phyloP scores from a whole-genome alignment of 2,329 filamentous ascomycete species.

The Colletotrichum costaricense region DNA sequence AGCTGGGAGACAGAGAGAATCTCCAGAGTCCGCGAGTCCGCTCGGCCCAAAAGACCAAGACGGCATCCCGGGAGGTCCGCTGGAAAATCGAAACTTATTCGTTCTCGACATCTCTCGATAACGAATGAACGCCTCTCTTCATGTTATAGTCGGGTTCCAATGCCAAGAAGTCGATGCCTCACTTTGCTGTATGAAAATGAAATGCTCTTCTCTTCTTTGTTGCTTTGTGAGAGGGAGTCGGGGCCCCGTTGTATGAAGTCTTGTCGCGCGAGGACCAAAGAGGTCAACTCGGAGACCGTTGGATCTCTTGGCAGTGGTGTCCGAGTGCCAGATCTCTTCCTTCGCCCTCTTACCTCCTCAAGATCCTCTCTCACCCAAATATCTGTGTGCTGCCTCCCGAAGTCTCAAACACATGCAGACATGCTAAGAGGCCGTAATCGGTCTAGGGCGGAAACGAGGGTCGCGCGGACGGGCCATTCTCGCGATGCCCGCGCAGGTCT shows the following conservation, averaged over 20 bases:
- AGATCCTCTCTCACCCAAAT: too few relatives aligned
- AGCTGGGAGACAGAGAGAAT: too few relatives aligned
- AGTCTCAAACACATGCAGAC: not conserved
- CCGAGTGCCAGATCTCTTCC: conserved; percentile 24
- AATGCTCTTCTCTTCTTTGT: not conserved
- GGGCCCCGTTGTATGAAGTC: not conserved
- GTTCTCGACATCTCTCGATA: not conserved
- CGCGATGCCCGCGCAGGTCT: conserved; percentile 4
- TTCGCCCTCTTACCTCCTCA: too few relatives aligned
- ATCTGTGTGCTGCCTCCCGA: not conserved
- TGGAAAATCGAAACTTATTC: not conserved
- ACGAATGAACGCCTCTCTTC: not conserved
- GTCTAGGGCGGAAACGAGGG: not conserved
- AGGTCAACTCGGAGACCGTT: conserved; percentile 12
- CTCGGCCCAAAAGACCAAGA: conserved; percentile 15
- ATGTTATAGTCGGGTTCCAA: not conserved
- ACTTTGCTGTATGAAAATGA: not conserved
- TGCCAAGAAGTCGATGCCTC: not conserved
- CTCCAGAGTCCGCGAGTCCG: too few relatives aligned
- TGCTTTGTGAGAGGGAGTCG: not conserved
- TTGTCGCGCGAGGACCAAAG: conserved; percentile 1
- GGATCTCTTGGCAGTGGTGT: conserved; percentile 28
- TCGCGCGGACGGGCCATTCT: not conserved
- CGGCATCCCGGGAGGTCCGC: not conserved
- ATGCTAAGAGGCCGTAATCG: not conserved